Evolutionary conservation across 139 green algal species (phyloP).

Genomic region (Picochlorum sp.): DNA sequence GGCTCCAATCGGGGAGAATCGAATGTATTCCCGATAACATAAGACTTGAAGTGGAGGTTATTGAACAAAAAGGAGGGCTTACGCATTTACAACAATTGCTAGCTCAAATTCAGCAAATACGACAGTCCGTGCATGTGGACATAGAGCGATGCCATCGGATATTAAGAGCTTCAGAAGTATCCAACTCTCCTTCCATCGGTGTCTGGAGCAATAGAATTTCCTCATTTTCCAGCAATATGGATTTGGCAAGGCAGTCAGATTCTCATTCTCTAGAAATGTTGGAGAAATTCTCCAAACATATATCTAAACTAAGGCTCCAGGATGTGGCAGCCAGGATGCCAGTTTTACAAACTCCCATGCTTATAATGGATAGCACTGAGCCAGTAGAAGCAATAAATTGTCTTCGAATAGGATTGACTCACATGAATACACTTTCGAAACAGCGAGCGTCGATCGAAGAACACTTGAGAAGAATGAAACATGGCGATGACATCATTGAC

Average conservation of each 20-base stretch:
- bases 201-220: constrained; percentile 56
- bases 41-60: constrained; percentile 58
- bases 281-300: constrained; percentile 24
- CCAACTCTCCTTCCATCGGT: constrained; percentile 45
- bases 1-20: constrained; percentile 34
- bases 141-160: no score
- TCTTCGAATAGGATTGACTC: constrained; percentile 51
- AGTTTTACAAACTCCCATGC: constrained; percentile 49
- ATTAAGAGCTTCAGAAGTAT: no score
- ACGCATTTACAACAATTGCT: no score
- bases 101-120: no score
- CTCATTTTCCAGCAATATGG: constrained; percentile 46
- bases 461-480: constrained; percentile 67
- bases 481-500: constrained; percentile 81
- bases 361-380: constrained; percentile 45
- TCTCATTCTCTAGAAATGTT: constrained; percentile 40
- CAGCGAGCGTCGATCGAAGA: constrained; percentile 77
- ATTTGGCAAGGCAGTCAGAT: constrained; percentile 58
- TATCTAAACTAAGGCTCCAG: constrained; percentile 40
- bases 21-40: constrained; percentile 58
- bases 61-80: constrained; percentile 62
- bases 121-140: no score
- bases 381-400: constrained; percentile 49
- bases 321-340: constrained; percentile 49
- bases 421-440: constrained; percentile 29